phyloP scores from a whole-genome alignment of 331 rosid species.

The Malus hybrid region DNA sequence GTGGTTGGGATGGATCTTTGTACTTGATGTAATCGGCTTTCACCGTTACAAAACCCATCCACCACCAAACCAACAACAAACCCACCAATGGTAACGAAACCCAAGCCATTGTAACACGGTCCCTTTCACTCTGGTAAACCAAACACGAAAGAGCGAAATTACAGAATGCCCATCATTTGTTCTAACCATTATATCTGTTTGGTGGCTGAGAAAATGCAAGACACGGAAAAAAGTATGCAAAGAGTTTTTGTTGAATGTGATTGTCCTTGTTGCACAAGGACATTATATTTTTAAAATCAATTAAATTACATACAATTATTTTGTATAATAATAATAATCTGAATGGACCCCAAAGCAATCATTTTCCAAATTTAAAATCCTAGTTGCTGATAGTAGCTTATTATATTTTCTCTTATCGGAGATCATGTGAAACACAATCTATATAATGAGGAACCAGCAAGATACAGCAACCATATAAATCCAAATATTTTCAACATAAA shows the following conservation, averaged over 20 bases:
- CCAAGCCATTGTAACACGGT: slow-evolving; percentile 30
- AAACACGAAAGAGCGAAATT: background rate
- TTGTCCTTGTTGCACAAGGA: background rate
- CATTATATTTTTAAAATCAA: background rate
- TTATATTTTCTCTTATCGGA: no score
- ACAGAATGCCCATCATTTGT: background rate
- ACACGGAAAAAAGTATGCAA: background rate
- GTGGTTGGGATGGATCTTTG: slow-evolving; percentile 42
- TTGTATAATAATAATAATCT: background rate
- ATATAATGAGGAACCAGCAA: background rate
- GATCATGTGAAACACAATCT: background rate
- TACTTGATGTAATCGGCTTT: slow-evolving; percentile 37
- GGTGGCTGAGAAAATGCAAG: background rate
- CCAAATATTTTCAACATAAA: background rate
- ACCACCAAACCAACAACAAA: slow-evolving; percentile 17
- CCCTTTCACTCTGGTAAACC: slow-evolving; percentile 1
- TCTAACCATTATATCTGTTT: background rate
- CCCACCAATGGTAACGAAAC: slow-evolving; percentile 14
- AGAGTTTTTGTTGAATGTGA: background rate
- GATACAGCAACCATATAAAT: background rate
- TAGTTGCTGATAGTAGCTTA: background rate
- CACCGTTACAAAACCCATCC: slow-evolving; percentile 6
- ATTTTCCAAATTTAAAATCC: background rate
- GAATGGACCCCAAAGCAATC: background rate
- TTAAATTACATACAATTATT: background rate